phyloP scores from a whole-genome alignment of 2,329 filamentous ascomycete species.

The Dactylellina parvicollis region DNA sequence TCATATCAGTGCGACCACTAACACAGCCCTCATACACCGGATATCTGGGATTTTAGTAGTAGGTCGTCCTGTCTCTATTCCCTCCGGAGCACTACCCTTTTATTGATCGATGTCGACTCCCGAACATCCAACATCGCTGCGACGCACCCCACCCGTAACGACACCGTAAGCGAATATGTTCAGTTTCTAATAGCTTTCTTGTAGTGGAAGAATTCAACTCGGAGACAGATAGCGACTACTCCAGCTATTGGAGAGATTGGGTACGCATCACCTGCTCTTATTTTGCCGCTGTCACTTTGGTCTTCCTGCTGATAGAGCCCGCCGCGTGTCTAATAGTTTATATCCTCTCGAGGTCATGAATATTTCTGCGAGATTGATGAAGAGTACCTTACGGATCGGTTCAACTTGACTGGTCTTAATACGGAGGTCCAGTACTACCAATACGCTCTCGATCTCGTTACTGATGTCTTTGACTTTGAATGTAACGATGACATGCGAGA shows the following conservation, averaged over 20 bases:
- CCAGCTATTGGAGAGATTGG: conserved; percentile 99
- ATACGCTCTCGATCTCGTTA: conserved; percentile 96
- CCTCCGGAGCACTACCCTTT: no score
- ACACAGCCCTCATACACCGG: not conserved
- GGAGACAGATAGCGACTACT: conserved; percentile 98
- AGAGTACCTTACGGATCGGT: conserved; percentile 96
- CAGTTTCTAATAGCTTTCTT: not conserved
- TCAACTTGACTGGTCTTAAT: conserved; percentile 96
- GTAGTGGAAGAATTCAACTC: conserved; percentile 93
- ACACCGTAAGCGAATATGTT: not conserved
- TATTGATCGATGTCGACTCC: not conserved
- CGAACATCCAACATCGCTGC: no score
- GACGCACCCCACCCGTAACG: not conserved
- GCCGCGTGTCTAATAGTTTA: conserved; percentile 74
- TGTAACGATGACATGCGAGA: conserved; percentile 98
- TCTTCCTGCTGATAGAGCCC: conserved; percentile 5
- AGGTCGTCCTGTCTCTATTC: not conserved
- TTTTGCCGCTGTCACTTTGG: conserved; percentile 46
- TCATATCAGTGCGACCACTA: not conserved
- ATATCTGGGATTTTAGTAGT: not conserved
- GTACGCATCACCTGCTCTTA: conserved; percentile 69
- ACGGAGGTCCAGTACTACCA: conserved; percentile 99
- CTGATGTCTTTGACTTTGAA: conserved; percentile 97
- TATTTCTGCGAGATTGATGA: conserved; percentile 99
- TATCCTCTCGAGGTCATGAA: conserved; percentile 95